These are phyloP conservation scores for Carex littledalei DNA, from an alignment of 176 grass and related monocot genomes.

Conservation along the genomic window DNA sequence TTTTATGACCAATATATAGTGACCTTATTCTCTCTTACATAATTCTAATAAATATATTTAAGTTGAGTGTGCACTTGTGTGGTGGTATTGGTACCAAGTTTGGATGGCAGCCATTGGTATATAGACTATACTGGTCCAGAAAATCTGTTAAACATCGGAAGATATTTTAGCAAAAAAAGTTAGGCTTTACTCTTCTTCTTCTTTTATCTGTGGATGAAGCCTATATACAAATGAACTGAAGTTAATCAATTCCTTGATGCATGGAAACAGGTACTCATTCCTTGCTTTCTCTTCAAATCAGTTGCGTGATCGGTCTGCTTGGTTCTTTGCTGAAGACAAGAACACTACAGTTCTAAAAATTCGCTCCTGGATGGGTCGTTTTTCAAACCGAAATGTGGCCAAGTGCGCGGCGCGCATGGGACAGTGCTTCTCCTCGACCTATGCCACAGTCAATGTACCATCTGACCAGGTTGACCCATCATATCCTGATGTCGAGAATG, in stretches of 20 bases:
- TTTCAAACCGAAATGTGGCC: conserved; percentile 60
- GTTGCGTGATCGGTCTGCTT: conserved; percentile 73
- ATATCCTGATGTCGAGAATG: conserved; percentile 46
- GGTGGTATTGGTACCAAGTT: neutral
- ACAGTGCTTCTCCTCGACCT: conserved; percentile 92
- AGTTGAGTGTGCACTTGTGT: neutral
- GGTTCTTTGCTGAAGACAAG: conserved; percentile 83
- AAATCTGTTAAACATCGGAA: neutral
- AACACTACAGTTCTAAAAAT: conserved; percentile 39
- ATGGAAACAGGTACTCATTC: conserved; percentile 64
- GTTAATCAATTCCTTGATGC: conserved; percentile 20
- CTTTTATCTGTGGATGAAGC: neutral
- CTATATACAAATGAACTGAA: neutral
- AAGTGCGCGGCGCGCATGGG: conserved; percentile 81
- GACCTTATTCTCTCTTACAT: neutral
- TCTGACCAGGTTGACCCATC: conserved; percentile 30
- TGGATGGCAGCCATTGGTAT: neutral
- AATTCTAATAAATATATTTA: neutral
- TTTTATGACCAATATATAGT: neutral
- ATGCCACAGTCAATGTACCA: conserved; percentile 60
- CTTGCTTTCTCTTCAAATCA: conserved; percentile 89
- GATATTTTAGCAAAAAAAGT: neutral
- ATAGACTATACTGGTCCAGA: neutral
- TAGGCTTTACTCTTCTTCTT: neutral
- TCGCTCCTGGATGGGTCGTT: conserved; percentile 70